phyloP scores from a whole-genome alignment of 2,329 filamentous ascomycete species.

The Alternaria gansuensis region DNA sequence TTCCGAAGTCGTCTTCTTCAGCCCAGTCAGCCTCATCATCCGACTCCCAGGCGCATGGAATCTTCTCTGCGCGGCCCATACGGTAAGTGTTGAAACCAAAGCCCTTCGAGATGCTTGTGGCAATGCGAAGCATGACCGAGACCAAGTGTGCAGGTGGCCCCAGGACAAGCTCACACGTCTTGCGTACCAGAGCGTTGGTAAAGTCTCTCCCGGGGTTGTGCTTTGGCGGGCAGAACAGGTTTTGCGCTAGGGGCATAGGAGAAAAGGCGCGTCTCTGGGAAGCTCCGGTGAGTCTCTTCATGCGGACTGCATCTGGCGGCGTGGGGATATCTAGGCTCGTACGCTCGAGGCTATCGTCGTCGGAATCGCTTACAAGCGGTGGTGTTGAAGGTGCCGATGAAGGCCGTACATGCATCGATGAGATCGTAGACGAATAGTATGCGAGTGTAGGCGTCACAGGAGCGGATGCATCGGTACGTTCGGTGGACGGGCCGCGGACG shows the following conservation, averaged over 20 bases:
- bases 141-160: conserved; percentile 83
- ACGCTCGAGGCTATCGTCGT: conserved; percentile 55
- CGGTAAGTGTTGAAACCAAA: conserved; percentile 49
- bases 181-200: conserved; percentile 72
- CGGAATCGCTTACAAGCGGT: conserved; percentile 56
- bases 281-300: conserved; percentile 59
- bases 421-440: conserved; percentile 29
- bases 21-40: conserved; percentile 62
- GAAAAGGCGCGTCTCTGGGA: conserved; percentile 69
- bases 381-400: conserved; percentile 56
- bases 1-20: conserved; percentile 68
- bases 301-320: conserved; percentile 51
- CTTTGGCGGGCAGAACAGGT: conserved; percentile 66
- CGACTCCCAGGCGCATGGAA: conserved; percentile 66
- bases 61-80: conserved; percentile 42
- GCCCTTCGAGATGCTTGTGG: conserved; percentile 72
- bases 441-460: conserved; percentile 37
- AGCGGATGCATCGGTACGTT: conserved; percentile 24
- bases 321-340: conserved; percentile 53
- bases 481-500: conserved; percentile 37
- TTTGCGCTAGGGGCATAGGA: conserved; percentile 73
- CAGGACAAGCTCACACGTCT: conserved; percentile 78
- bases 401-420: conserved; percentile 33
- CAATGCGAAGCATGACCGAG: conserved; percentile 80
- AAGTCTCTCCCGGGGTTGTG: conserved; percentile 51